A percentile compares a stretch with the other conserved stretches of the same genome.
These are phyloP conservation scores for Chaetomiaceae sp. DNA, from an alignment of 2,329 filamentous ascomycete genomes.

Conservation along the genomic window DNA sequence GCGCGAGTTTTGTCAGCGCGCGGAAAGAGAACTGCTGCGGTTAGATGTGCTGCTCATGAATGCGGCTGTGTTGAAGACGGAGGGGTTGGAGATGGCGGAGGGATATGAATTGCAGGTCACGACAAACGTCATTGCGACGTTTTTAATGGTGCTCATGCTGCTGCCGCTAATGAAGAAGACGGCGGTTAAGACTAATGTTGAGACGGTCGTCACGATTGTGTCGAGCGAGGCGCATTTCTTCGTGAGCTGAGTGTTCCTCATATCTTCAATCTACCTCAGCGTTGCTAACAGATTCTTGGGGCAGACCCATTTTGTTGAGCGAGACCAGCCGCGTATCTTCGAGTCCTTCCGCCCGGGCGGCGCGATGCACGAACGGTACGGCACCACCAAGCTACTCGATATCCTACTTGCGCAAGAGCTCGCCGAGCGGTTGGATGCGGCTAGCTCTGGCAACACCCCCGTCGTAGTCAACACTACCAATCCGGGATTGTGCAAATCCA, in stretches of 20 bases:
- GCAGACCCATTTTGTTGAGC: conserved; percentile 32
- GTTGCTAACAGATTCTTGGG: conserved; percentile 8
- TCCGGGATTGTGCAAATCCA: conserved; percentile 23
- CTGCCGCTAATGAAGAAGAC: conserved; percentile 37
- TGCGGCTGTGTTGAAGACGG: conserved; percentile 29
- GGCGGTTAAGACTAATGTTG: conserved; percentile 20
- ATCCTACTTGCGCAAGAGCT: conserved; percentile 25
- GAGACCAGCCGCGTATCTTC: conserved; percentile 27
- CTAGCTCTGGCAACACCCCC: conserved; percentile 23
- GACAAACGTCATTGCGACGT: conserved; percentile 43
- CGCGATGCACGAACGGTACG: conserved; percentile 26
- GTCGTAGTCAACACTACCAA: conserved; percentile 34
- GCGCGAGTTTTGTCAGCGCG: conserved; percentile 33
- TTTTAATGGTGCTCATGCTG: conserved; percentile 38
- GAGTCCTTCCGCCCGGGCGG: conserved; percentile 23
- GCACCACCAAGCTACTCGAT: conserved; percentile 16
- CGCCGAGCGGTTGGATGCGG: conserved; percentile 27
- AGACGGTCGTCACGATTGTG: conserved; percentile 34
- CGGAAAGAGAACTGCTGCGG: conserved; percentile 29
- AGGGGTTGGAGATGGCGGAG: conserved; percentile 24
- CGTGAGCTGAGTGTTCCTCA: conserved; percentile 15
- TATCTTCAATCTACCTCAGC: not conserved
- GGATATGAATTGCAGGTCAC: conserved; percentile 39
- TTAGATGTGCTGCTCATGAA: conserved; percentile 40
- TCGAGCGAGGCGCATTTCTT: conserved; percentile 34